A percentile compares a stretch with the other conserved stretches of the same genome.
Conservation (phyloP, 176 grass and related monocot species). For the Bonia amplexicaulis region DNA sequence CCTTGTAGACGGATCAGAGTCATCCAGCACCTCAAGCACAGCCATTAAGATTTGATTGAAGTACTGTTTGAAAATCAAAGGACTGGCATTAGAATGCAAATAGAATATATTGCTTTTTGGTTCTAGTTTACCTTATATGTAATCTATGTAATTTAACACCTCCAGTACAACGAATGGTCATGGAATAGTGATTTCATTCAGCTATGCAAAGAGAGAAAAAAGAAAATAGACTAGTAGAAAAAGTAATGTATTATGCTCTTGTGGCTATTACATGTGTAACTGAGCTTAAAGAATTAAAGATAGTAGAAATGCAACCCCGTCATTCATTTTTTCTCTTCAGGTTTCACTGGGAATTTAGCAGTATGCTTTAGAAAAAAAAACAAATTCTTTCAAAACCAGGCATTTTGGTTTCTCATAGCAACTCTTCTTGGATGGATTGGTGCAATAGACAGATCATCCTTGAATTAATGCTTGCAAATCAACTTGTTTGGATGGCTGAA, state of each 20-base stretch:
- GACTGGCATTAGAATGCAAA: slow-evolving; percentile 34
- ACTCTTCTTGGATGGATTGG: not conserved
- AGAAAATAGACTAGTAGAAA: not conserved
- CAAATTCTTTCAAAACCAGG: not conserved
- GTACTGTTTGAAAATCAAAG: slow-evolving; percentile 60
- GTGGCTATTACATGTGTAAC: not conserved
- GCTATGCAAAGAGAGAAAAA: not conserved
- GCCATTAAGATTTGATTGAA: slow-evolving; percentile 99
- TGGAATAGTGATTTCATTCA: not conserved
- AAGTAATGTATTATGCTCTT: not conserved
- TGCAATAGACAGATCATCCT: not conserved
- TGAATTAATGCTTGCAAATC: not conserved
- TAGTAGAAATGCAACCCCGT: not conserved
- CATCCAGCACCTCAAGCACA: slow-evolving; percentile 84
- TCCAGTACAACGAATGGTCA: not conserved
- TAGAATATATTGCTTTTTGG: not conserved
- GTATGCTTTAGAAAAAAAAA: not conserved
- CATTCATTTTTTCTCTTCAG: not conserved
- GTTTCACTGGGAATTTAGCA: not conserved
- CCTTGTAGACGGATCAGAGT: slow-evolving; percentile 72
- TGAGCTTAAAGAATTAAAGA: not conserved
- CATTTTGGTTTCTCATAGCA: not conserved
- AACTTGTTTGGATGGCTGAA: not conserved
- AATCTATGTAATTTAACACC: not conserved
- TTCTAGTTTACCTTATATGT: not conserved